These are phyloP conservation scores for Neonothopanus nambi DNA, from an alignment of 1,284 basidiomycete species.

Conservation along the genomic window DNA sequence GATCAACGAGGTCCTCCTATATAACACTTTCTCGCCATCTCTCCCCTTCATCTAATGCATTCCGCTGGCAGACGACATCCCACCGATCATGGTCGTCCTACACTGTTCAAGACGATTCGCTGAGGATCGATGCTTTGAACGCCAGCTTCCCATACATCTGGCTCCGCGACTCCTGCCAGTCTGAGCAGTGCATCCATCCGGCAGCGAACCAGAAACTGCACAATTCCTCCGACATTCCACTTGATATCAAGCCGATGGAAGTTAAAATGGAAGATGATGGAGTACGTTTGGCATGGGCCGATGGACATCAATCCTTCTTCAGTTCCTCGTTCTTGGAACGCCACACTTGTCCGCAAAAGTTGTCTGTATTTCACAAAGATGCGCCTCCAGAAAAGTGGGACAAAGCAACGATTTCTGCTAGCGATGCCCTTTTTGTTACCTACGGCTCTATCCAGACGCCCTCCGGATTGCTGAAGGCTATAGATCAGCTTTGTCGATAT, in stretches of 20 bases:
- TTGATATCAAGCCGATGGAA: slow-evolving; percentile 40
- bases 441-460: slow-evolving; percentile 14
- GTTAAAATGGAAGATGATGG: slow-evolving; percentile 39
- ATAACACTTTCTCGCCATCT: too few relatives aligned
- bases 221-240: slow-evolving; percentile 64
- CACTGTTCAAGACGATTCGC: slow-evolving; percentile 2
- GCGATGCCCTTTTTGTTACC: slow-evolving; percentile 11
- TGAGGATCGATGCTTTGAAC: slow-evolving; percentile 19
- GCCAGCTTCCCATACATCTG: slow-evolving; percentile 24
- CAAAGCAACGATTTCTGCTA: slow-evolving; percentile 4
- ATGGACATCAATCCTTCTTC: slow-evolving; percentile 60
- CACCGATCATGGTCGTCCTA: slow-evolving; percentile 5
- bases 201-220: slow-evolving; percentile 79
- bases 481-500: slow-evolving; percentile 40
- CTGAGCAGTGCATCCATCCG: slow-evolving; percentile 61
- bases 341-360: slow-evolving; percentile 36
- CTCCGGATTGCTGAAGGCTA: slow-evolving; percentile 23
- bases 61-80: background rate
- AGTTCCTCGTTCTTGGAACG: slow-evolving; percentile 48
- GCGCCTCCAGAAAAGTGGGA: slow-evolving; percentile 13
- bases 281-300: slow-evolving; percentile 56
- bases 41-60: too few relatives aligned
- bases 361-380: slow-evolving; percentile 16
- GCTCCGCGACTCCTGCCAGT: slow-evolving; percentile 28
- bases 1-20: too few relatives aligned